These are phyloP conservation scores for Aspergillus ochraceoroseus DNA, from an alignment of 2,329 filamentous ascomycete species.

Conservation along the genomic window DNA sequence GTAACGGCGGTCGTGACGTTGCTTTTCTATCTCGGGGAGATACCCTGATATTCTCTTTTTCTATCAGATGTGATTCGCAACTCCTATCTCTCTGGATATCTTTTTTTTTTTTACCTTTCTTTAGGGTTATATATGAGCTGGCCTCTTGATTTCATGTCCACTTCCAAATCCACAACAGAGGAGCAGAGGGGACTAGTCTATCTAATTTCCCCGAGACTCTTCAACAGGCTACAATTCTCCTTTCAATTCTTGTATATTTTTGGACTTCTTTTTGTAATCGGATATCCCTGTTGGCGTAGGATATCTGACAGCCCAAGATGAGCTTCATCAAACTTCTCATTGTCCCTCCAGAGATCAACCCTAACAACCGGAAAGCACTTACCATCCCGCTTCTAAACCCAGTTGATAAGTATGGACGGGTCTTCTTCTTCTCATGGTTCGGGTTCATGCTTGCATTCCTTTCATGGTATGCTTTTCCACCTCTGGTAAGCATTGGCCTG, in stretches of 20 bases:
- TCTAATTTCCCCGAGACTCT: not conserved
- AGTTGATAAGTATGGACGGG: slow-evolving; percentile 72
- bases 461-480: slow-evolving; percentile 87
- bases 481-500: slow-evolving; percentile 65
- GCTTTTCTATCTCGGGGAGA: slow-evolving; percentile 12
- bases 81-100: not conserved
- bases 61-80: slow-evolving; percentile 6
- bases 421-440: slow-evolving; percentile 86
- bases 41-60: slow-evolving; percentile 7
- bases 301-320: slow-evolving; percentile 14
- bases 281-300: not conserved
- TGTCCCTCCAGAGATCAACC: slow-evolving; percentile 67
- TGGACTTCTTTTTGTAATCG: too few species aligned
- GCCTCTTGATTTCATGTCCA: too few species aligned
- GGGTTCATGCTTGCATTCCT: slow-evolving; percentile 85
- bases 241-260: not conserved
- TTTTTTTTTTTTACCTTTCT: too few species aligned
- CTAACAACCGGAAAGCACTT: slow-evolving; percentile 74
- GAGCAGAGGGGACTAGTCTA: too few species aligned
- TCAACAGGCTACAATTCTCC: not conserved
- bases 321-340: slow-evolving; percentile 29
- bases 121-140: too few species aligned
- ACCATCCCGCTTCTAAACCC: slow-evolving; percentile 76
- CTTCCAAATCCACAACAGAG: too few species aligned
- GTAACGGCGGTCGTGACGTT: slow-evolving; percentile 2